These are phyloP conservation scores for Akebia trifoliata DNA, from an alignment of 164 flowering plant genomes.

Conservation along the genomic window DNA sequence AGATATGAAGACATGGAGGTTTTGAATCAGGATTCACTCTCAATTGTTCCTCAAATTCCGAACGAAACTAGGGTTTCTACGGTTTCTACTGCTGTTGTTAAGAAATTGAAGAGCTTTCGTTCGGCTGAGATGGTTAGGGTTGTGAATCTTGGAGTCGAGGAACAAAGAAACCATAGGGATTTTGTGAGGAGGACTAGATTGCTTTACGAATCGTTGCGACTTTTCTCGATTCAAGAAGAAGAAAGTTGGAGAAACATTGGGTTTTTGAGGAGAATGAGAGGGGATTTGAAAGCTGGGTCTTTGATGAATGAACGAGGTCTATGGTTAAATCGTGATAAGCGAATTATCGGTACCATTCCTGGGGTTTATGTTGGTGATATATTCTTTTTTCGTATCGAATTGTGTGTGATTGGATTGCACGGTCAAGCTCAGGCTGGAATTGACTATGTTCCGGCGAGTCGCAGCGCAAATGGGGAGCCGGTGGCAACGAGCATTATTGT, in stretches of 20 bases:
- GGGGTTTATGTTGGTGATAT: slow-evolving; percentile 75
- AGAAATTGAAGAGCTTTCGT: slow-evolving; percentile 19
- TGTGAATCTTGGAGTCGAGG: slow-evolving; percentile 36
- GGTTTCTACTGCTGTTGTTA: not conserved
- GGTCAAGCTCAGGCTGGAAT: slow-evolving; percentile 57
- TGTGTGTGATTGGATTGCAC: slow-evolving; percentile 81
- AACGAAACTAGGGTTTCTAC: not conserved
- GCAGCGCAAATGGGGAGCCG: slow-evolving; percentile 45
- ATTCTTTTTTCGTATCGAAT: slow-evolving; percentile 70
- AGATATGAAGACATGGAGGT: slow-evolving; percentile 18
- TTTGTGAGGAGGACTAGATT: slow-evolving; percentile 55
- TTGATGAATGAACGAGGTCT: slow-evolving; percentile 47
- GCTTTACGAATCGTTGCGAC: slow-evolving; percentile 57
- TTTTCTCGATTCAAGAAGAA: slow-evolving; percentile 34
- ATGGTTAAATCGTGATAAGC: slow-evolving; percentile 76
- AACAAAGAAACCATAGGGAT: slow-evolving; percentile 47
- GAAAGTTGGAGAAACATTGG: slow-evolving; percentile 23
- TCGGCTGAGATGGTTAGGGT: slow-evolving; percentile 72
- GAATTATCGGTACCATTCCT: slow-evolving; percentile 76
- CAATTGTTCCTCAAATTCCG: slow-evolving; percentile 35
- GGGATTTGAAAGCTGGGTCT: slow-evolving; percentile 51
- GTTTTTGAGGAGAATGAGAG: slow-evolving; percentile 27
- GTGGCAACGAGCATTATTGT: slow-evolving; percentile 85
- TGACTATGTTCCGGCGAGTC: slow-evolving; percentile 36
- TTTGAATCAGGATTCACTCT: slow-evolving; percentile 28